Evolutionary conservation across 768 basidiomycete species (phyloP).

Genomic region (Panaeolus cyanescens): DNA sequence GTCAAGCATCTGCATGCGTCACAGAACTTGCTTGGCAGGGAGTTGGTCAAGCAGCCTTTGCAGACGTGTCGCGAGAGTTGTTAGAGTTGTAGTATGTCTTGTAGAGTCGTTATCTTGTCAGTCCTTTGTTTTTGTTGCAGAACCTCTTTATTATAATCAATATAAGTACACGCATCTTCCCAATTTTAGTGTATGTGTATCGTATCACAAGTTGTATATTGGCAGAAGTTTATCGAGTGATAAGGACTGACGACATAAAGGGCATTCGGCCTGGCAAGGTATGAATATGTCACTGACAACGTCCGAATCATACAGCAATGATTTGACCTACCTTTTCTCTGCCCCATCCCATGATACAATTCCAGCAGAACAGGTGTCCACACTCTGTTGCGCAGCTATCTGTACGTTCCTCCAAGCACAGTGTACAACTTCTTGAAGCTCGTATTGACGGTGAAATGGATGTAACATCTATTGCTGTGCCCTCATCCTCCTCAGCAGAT

Average conservation of each 20-base stretch:
- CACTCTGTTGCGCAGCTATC: conserved; percentile 85
- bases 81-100: conserved; percentile 40
- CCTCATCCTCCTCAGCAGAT: conserved; percentile 69
- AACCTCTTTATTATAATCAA: no score
- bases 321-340: conserved; percentile 72
- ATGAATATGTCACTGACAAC: conserved; percentile 5
- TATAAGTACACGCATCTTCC: no score
- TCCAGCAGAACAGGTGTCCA: conserved; percentile 90
- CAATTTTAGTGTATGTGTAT: conserved; percentile 7
- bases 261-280: conserved; percentile 71
- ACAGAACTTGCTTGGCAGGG: conserved; percentile 73
- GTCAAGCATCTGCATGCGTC: conserved; percentile 70
- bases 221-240: conserved; percentile 71
- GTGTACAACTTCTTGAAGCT: conserved; percentile 71
- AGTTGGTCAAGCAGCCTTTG: conserved; percentile 77
- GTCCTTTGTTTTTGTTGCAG: conserved; percentile 1
- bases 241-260: conserved; percentile 79
- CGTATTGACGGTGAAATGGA: conserved; percentile 53
- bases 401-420: conserved; percentile 85
- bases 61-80: conserved; percentile 77
- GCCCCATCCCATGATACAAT: conserved; percentile 87
- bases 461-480: conserved; percentile 64
- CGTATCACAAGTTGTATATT: conserved; percentile 75
- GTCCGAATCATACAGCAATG: neutral
- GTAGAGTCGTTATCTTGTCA: neutral